These are phyloP conservation scores for Halenospora varia DNA, from an alignment of 495 filamentous ascomycete species.

Conservation along the genomic window DNA sequence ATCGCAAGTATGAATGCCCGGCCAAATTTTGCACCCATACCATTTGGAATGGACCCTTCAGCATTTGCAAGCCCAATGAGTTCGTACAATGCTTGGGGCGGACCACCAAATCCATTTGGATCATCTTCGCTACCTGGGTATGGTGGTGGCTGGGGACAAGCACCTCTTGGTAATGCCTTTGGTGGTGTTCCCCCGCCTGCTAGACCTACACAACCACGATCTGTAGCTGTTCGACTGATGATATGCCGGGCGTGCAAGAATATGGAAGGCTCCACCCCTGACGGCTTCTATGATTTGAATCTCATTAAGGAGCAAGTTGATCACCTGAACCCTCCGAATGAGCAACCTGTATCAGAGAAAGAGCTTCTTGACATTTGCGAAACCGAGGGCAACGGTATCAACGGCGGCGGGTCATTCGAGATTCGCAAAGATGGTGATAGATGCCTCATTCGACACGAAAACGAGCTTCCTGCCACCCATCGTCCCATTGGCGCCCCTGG, in stretches of 20 bases:
- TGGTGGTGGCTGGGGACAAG: constrained; percentile 20
- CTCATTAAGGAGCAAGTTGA: constrained; percentile 65
- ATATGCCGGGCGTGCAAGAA: constrained; percentile 46
- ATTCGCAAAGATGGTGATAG: constrained; percentile 48
- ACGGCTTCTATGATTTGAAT: constrained; percentile 64
- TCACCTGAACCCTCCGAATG: constrained; percentile 46
- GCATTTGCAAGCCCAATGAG: constrained; percentile 19
- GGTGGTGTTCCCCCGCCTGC: constrained; percentile 22
- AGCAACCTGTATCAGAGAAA: constrained; percentile 56
- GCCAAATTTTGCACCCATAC: constrained; percentile 19
- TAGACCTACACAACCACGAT: constrained; percentile 36
- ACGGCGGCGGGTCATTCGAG: constrained; percentile 83
- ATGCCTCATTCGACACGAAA: constrained; percentile 60
- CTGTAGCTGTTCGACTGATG: constrained; percentile 43
- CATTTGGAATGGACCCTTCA: constrained; percentile 21
- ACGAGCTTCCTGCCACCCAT: constrained; percentile 33
- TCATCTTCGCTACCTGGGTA: constrained; percentile 24
- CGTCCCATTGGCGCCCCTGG: constrained; percentile 46
- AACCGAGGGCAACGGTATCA: constrained; percentile 79
- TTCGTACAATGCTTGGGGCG: constrained; percentile 20
- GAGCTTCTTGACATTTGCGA: constrained; percentile 90
- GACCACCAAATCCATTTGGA: constrained; percentile 23
- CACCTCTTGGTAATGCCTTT: constrained; percentile 11
- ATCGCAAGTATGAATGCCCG: constrained; percentile 16
- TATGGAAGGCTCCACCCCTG: constrained; percentile 33